phyloP scores from a whole-genome alignment of 192 early-diverging fungal species.

The Rhizophagus sp. region DNA sequence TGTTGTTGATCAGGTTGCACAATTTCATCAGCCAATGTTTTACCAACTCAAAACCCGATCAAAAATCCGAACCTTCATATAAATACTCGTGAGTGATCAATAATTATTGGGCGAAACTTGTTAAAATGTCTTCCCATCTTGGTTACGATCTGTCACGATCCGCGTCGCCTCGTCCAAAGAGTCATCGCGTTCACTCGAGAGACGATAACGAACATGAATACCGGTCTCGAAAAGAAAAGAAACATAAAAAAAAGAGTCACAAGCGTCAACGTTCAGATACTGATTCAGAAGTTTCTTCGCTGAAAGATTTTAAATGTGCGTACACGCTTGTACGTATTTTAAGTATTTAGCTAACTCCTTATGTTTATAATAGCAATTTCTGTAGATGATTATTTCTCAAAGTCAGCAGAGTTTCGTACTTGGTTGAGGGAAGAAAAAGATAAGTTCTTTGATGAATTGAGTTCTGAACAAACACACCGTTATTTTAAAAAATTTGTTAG shows the following conservation, averaged over 20 bases:
- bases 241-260: background rate
- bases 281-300: background rate
- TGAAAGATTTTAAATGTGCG: background rate
- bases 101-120: too few species aligned
- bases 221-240: background rate
- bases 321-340: background rate
- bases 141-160: background rate
- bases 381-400: constrained; percentile 77
- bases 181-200: background rate
- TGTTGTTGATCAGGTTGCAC: too few species aligned
- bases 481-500: constrained; percentile 87
- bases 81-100: too few species aligned
- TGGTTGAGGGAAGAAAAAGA: constrained; percentile 78
- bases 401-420: constrained; percentile 75
- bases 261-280: background rate
- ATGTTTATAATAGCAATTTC: constrained; percentile 46
- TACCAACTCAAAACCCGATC: too few species aligned
- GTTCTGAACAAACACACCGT: constrained; percentile 61
- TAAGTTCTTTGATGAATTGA: constrained; percentile 77
- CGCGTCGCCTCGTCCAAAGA: background rate
- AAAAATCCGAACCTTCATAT: too few species aligned
- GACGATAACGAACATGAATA: background rate
- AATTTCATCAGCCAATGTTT: too few species aligned
- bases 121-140: background rate
- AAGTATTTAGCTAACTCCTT: background rate